Evolutionary conservation across 169 alveolate genomes (phyloP), one percentile per base, ranked within the genome.

Genomic region (Plasmodium knowlesi): DNA sequence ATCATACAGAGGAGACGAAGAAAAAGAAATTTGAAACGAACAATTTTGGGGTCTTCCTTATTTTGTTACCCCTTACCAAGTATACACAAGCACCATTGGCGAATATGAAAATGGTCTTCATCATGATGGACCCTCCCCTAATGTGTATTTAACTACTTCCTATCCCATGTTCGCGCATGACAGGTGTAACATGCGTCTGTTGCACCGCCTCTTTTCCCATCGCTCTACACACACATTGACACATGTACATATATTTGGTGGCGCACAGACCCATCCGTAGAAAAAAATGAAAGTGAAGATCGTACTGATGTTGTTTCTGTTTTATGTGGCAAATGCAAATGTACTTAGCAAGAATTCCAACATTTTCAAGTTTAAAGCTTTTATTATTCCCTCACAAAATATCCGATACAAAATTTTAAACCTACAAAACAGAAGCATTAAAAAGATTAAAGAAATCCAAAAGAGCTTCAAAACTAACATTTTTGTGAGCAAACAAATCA

Each of bases 301-400:
- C 32, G 53, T 82, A 46, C 43, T 53, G 19, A 37, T 34, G 6
- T 32, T 83, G 73, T 71, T 83, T 39, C 9, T 71, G 8, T 83
- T 70, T 39, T 83, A 25, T 28, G 73, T 19, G 53, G 28, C 74
- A 71, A 14, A 34, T 71, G 32, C 37, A 83, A 84, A 71, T 72
- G 34, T 67, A 84, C 46, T 72, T 46, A 74, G 25, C 67, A 84
- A 84, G 54, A 41, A 74, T 43, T 25, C 54, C 4, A 30, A 84
- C 6, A 72, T 72, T 43, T 84, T 43, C 43, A 74, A 46, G 19
- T 84, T 73, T n/a, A 84, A 84, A 46, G 93, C 85, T 22, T 84
- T 73, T 73, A 43, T 84, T 37, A 22, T 72, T 3, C 78, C 16
- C 2, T 19, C 90, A 14, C 90, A 50, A 28, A 43, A 30, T 22